A percentile compares a stretch with the other conserved stretches of the same genome.
These are phyloP conservation scores for Salix brachista DNA, from an alignment of 345 rosid genomes.

Conservation along the genomic window DNA sequence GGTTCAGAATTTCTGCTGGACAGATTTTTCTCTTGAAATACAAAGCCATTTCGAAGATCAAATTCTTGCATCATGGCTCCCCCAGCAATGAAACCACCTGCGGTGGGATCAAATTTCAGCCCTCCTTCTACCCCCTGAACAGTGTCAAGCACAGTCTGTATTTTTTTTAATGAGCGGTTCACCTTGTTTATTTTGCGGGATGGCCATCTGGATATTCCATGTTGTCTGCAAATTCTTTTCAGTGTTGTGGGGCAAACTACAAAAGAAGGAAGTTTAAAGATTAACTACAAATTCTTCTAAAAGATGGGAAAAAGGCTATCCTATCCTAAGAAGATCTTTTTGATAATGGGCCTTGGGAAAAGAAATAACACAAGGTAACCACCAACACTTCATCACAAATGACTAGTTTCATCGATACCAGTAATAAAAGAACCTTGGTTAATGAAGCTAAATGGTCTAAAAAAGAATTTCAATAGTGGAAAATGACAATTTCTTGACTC, in stretches of 20 bases:
- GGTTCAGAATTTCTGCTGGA: constrained; percentile 24
- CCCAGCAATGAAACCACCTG: constrained; percentile 64
- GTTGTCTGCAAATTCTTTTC: constrained; percentile 94
- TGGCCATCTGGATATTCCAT: constrained; percentile 92
- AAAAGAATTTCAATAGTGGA: neutral
- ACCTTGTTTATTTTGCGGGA: constrained; percentile 93
- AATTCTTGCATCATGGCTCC: constrained; percentile 40
- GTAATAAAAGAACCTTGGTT: neutral
- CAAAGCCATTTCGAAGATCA: constrained; percentile 32
- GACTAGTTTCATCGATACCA: neutral
- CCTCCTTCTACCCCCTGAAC: constrained; percentile 91
- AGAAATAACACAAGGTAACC: neutral
- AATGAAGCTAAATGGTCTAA: neutral
- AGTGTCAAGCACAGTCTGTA: constrained; percentile 75
- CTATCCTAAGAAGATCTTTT: neutral
- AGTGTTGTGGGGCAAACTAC: constrained; percentile 92
- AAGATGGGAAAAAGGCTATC: neutral
- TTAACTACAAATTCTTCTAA: neutral
- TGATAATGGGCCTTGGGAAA: neutral
- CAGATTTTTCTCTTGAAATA: constrained; percentile 25
- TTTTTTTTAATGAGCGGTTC: constrained; percentile 68
- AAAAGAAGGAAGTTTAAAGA: constrained; percentile 18
- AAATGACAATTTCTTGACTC: neutral
- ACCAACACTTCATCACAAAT: neutral
- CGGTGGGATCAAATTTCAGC: constrained; percentile 61